Percentiles rank a stretch among this genome's conserved stretches.
Evolutionary conservation across 345 rosid genomes (phyloP).

Genomic region (Eucalyptus shirleyi): DNA sequence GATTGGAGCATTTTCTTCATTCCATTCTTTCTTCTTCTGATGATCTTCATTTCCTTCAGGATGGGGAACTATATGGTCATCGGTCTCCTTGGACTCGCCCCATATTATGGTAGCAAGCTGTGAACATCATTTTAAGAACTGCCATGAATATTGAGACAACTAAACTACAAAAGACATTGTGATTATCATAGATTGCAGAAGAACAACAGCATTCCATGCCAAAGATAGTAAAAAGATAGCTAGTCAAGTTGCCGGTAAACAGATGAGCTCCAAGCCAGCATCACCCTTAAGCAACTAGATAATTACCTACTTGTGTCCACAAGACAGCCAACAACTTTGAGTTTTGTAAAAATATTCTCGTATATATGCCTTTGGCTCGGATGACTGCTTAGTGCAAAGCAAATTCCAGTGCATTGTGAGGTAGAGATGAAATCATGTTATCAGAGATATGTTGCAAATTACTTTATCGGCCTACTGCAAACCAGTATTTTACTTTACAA

Average conservation of each 20-base stretch:
- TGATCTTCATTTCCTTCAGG: constrained; percentile 31
- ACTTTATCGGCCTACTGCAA: background rate
- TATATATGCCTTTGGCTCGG: background rate
- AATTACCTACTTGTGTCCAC: background rate
- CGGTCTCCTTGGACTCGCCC: constrained; percentile 59
- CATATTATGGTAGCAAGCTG: constrained; percentile 90
- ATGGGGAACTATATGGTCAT: constrained; percentile 76
- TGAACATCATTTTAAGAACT: background rate
- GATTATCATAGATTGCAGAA: background rate
- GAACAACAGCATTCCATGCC: background rate
- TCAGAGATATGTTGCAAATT: background rate
- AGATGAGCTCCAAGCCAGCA: background rate
- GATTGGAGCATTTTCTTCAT: constrained; percentile 23
- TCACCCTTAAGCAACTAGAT: background rate
- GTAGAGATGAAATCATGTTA: background rate
- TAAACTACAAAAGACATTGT: background rate
- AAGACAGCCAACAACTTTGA: background rate
- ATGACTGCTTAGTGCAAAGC: background rate
- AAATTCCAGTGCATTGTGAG: background rate
- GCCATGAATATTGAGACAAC: background rate
- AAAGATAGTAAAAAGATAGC: background rate
- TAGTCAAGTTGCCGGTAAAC: background rate
- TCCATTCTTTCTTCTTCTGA: constrained; percentile 31
- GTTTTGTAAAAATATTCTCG: background rate
- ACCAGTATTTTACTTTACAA: background rate